A percentile compares a stretch with the other conserved stretches of the same genome.
phyloP scores from a whole-genome alignment of 257 asterid genomes.

The Solanum habrochaites region DNA sequence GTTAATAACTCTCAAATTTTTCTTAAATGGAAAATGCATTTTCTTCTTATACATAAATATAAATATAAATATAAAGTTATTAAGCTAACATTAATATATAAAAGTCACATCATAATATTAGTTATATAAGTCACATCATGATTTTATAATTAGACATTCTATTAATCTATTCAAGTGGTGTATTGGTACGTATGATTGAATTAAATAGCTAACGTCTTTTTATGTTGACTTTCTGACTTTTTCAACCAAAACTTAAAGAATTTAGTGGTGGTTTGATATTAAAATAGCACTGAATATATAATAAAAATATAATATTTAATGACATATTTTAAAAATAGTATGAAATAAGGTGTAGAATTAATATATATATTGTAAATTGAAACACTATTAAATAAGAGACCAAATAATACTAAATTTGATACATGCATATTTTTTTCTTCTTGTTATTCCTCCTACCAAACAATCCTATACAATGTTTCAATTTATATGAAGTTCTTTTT shows the following conservation, averaged over 20 bases:
- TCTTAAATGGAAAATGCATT: too few relatives aligned
- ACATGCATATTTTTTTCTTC: too few relatives aligned
- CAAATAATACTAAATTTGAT: too few relatives aligned
- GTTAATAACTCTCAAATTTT: too few relatives aligned
- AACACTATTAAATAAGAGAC: too few relatives aligned
- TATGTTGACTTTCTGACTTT: neutral
- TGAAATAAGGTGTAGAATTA: neutral
- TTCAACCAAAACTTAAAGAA: neutral
- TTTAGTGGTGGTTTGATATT: neutral
- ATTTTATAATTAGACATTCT: neutral
- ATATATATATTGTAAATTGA: too few relatives aligned
- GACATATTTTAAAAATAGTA: too few relatives aligned
- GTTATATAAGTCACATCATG: neutral
- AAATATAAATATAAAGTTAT: too few relatives aligned
- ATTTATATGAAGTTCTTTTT: too few relatives aligned
- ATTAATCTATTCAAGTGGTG: neutral
- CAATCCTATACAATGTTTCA: accelerated
- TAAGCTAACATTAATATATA: too few relatives aligned
- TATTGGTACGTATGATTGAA: neutral
- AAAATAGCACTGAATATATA: neutral
- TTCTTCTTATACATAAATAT: too few relatives aligned
- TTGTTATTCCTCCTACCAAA: neutral
- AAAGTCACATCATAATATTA: neutral
- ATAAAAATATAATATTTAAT: too few relatives aligned
- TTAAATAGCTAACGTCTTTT: neutral